Percentiles rank a stretch among this genome's conserved stretches.
These are phyloP conservation scores for Xylariaceae sp. DNA, from an alignment of 2,329 filamentous ascomycete species.

Conservation along the genomic window DNA sequence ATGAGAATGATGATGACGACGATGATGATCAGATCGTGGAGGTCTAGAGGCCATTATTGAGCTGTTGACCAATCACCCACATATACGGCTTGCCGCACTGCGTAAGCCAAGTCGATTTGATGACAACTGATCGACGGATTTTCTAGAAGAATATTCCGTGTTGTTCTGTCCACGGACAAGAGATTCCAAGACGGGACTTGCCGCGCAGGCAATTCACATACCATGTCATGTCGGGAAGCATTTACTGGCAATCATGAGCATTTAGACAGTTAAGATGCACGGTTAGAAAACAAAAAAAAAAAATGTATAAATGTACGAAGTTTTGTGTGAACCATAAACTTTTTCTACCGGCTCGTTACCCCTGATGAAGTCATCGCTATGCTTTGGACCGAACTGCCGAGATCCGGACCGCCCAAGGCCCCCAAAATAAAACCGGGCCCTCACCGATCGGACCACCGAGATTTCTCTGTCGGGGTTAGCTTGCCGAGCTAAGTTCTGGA, in stretches of 20 bases:
- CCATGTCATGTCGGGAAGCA: no score
- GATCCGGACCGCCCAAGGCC: conserved; percentile 11
- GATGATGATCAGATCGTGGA: conserved; percentile 52
- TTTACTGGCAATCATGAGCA: no score
- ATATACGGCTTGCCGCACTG: neutral
- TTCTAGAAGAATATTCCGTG: no score
- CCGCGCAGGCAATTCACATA: no score
- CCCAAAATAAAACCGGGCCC: conserved; percentile 4
- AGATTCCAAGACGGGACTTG: no score
- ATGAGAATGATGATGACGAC: conserved; percentile 34
- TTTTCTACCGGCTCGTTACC: neutral
- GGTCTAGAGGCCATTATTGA: conserved; percentile 36
- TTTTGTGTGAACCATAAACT: neutral
- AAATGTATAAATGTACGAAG: no score
- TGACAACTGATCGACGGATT: neutral
- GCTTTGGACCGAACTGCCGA: conserved; percentile 28
- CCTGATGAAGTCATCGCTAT: conserved; percentile 18
- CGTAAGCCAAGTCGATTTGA: conserved; percentile 8
- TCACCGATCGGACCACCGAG: conserved; percentile 8
- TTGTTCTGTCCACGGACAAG: no score
- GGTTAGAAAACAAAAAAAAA: neutral
- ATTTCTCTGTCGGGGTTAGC: conserved; percentile 5
- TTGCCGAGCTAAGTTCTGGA: neutral
- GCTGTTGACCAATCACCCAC: neutral
- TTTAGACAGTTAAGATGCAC: neutral